A percentile compares a stretch with the other conserved stretches of the same genome.
Conservation (phyloP, 768 basidiomycete genomes). For the Russula brevipes region DNA sequence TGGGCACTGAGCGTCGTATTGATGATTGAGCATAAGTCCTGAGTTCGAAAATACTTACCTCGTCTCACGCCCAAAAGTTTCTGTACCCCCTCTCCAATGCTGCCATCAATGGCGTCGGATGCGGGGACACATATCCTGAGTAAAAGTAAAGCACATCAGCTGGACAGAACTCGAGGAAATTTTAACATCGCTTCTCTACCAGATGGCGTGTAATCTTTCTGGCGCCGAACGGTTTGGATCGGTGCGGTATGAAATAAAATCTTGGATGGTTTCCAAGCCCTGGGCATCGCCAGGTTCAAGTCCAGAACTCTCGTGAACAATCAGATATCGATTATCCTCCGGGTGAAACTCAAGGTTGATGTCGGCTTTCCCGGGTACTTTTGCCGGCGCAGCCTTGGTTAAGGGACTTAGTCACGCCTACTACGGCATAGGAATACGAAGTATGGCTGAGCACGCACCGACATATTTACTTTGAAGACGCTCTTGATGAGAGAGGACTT, state of each 20-base stretch:
- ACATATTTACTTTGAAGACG: slow-evolving; percentile 7
- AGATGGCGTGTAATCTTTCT: slow-evolving; percentile 6
- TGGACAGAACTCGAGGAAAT: too few species aligned
- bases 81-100: slow-evolving; percentile 1
- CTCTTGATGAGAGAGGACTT: slow-evolving; percentile 8
- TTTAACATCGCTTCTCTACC: not conserved
- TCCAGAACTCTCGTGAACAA: slow-evolving; percentile 10
- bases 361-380: not conserved
- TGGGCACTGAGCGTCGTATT: not conserved
- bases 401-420: not conserved
- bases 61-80: not conserved
- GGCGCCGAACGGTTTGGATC: not conserved
- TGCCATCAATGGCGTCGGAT: not conserved
- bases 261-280: not conserved
- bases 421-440: not conserved
- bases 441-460: not conserved
- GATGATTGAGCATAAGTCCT: too few species aligned
- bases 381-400: not conserved
- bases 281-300: not conserved
- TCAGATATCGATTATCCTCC: not conserved
- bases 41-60: not conserved
- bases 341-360: slow-evolving; percentile 1
- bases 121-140: slow-evolving; percentile 9
- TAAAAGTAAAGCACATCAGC: not conserved
- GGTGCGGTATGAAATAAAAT: slow-evolving; percentile 5